Conservation (phyloP, 2,329 filamentous ascomycete species). For the Macroventuria anomochaeta region DNA sequence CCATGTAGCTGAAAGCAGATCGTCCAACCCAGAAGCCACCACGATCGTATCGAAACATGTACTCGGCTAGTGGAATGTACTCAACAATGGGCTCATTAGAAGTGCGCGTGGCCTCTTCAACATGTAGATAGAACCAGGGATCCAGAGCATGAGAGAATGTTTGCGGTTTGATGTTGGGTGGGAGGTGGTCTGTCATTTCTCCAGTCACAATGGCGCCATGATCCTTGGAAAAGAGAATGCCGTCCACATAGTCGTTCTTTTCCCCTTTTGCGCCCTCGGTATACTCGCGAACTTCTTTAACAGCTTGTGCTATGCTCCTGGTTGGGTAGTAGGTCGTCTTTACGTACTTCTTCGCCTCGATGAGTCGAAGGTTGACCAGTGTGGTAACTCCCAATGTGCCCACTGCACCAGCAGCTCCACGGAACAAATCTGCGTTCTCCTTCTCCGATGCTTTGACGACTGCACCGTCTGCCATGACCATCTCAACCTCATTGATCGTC, state of each 20-base stretch:
- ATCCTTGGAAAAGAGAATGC: slow-evolving; percentile 56
- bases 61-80: slow-evolving; percentile 67
- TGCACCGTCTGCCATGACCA: slow-evolving; percentile 68
- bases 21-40: slow-evolving; percentile 72
- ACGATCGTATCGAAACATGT: slow-evolving; percentile 74
- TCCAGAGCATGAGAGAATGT: slow-evolving; percentile 55
- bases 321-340: slow-evolving; percentile 58
- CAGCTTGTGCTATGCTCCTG: slow-evolving; percentile 50
- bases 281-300: slow-evolving; percentile 49
- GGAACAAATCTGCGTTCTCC: slow-evolving; percentile 66
- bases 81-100: slow-evolving; percentile 53
- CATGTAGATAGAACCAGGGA: slow-evolving; percentile 60
- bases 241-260: slow-evolving; percentile 57
- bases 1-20: slow-evolving; percentile 69
- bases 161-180: slow-evolving; percentile 35
- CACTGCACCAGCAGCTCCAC: slow-evolving; percentile 68
- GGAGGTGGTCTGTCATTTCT: slow-evolving; percentile 50
- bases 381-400: slow-evolving; percentile 73
- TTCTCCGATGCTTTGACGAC: slow-evolving; percentile 62
- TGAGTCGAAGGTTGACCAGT: slow-evolving; percentile 57
- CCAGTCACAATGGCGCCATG: slow-evolving; percentile 55
- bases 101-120: slow-evolving; percentile 48
- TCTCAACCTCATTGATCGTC: slow-evolving; percentile 67
- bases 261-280: slow-evolving; percentile 44
- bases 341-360: slow-evolving; percentile 56